Base-by-base conservation (phyloP, 495 filamentous ascomycete genomes). In the Baudoinia panamericana region DNA sequence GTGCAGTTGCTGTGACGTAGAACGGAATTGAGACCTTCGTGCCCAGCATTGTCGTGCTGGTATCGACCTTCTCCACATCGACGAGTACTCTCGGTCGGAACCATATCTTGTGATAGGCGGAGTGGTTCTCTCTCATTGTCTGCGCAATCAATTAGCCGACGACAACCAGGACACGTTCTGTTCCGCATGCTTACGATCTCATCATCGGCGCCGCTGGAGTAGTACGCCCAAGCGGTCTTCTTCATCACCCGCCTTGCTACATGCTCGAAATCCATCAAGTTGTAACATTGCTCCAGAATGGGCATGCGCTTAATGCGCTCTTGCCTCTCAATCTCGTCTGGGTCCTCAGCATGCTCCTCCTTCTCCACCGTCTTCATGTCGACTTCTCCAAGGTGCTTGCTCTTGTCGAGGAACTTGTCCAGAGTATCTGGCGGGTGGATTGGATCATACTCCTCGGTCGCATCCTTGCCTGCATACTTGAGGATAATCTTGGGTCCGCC, bases 71-170 rank as follows among this genome's bases (percentile, higher is more conserved):
- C 53, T 84, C 80, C 18, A 96, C 88, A 49, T 96, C 75, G 26
- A 87, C 74, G 15, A 96, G 70, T 38, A 95, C 65, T 30, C 75
- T 73, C 2, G 88, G 88, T 13, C 87, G 75, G 66, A 96, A 96
- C 88, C 88, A 96, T 62, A 96, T 87, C 54, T 88, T 86, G 64
- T 96, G 88, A 65, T 79, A 97, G 20, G 92, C 90, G 8, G 77
- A 73, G 65, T 93, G 88, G 63, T 97, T 97, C 63, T 97, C 92
- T 36, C 90, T 76, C 72, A 97, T 71, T 1, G 90, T 96, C 84
- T 93, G 46, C n/a, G 18, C 12, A 25, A n/a, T 8, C 21, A 10
- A 15, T 35, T 36, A 35, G 30, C 21, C 13, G 19, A 20, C 29
- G 13, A 9, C 20, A 9, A 10, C 26, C n/a, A 19, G 15, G 16